Conservation (phyloP, 1,284 basidiomycete genomes). For the Sporisorium exsertum region DNA sequence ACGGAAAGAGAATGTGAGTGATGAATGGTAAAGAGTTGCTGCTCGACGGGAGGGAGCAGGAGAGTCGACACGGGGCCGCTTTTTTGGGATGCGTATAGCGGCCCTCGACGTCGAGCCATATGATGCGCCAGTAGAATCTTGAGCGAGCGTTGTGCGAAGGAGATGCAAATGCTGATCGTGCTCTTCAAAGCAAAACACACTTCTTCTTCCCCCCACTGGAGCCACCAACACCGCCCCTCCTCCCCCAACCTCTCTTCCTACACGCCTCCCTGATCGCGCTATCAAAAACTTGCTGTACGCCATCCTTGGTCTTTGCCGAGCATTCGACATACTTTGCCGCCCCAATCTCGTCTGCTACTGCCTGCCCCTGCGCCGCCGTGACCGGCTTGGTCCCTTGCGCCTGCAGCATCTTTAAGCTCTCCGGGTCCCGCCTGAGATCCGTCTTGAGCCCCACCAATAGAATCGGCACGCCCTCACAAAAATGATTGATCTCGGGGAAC, state of each 20-base stretch:
- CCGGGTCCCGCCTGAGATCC: constrained; percentile 84
- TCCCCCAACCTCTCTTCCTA: constrained; percentile 59
- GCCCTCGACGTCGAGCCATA: neutral
- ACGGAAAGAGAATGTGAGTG: neutral
- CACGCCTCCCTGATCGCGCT: constrained; percentile 85
- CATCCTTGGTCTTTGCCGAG: constrained; percentile 87
- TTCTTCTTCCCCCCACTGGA: constrained; percentile 74
- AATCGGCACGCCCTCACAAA: constrained; percentile 91
- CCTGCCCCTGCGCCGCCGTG: constrained; percentile 74
- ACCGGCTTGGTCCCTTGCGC: constrained; percentile 91
- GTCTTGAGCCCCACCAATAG: constrained; percentile 91
- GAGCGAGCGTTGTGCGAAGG: no score
- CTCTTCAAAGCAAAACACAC: constrained; percentile 79
- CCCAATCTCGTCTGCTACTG: constrained; percentile 88
- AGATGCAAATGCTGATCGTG: no score
- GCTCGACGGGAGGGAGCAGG: no score
- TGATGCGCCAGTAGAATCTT: no score
- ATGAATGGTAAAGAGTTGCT: neutral
- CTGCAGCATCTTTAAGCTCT: constrained; percentile 88
- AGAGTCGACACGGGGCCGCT: neutral
- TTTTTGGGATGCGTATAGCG: neutral
- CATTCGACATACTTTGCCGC: constrained; percentile 93
- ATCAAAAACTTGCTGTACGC: constrained; percentile 92
- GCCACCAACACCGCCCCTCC: constrained; percentile 37
- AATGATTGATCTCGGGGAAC: constrained; percentile 97